Conservation (phyloP, 305 asterid species). For the Solanum hybrid region DNA sequence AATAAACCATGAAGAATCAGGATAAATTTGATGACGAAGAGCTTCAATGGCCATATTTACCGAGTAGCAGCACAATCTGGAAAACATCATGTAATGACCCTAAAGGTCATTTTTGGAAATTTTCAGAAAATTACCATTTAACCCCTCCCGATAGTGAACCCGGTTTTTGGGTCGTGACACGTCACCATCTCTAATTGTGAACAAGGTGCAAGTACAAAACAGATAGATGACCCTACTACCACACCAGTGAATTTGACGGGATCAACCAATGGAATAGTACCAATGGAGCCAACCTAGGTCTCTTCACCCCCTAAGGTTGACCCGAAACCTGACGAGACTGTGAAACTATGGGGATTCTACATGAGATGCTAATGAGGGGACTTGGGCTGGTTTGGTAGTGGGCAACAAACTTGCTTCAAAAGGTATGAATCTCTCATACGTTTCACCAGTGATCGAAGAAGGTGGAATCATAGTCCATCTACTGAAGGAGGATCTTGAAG, state of each 20-base stretch:
- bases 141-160: not conserved
- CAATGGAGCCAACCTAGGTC: not conserved
- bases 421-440: not conserved
- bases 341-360: not conserved
- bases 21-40: not conserved
- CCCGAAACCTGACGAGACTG: not conserved
- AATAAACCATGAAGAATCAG: not conserved
- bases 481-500: not conserved
- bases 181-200: not conserved
- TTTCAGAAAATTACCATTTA: not conserved
- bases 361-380: not conserved
- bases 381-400: not conserved
- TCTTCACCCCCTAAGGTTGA: not conserved
- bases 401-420: not conserved
- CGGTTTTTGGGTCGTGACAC: not conserved
- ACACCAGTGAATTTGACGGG: not conserved
- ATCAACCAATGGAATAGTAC: not conserved
- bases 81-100: not conserved
- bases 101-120: not conserved
- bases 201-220: not conserved
- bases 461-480: not conserved
- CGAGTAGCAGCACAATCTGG: not conserved
- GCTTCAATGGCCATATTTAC: not conserved
- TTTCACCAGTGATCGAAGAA: not conserved
- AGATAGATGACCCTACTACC: not conserved